These are phyloP conservation scores for Mucuna pruriens DNA, from an alignment of 306 rosid genomes.

Conservation along the genomic window DNA sequence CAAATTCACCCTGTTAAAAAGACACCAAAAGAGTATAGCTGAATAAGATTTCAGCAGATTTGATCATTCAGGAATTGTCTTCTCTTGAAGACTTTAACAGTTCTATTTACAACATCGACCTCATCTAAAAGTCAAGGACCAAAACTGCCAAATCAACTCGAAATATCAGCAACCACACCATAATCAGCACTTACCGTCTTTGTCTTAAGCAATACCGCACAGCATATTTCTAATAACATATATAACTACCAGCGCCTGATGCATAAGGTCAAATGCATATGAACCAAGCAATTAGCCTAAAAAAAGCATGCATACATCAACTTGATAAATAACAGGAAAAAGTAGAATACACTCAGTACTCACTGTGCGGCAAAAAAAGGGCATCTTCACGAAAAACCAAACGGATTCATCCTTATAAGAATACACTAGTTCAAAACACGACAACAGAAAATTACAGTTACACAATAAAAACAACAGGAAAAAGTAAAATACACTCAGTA, in stretches of 20 bases:
- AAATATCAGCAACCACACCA: conserved; percentile 17
- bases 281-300: conserved; percentile 4
- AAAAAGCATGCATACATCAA: neutral
- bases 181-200: conserved; percentile 10
- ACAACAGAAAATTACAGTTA: neutral
- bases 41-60: conserved; percentile 40
- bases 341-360: neutral
- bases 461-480: neutral
- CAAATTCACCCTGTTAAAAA: conserved; percentile 49
- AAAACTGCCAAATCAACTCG: conserved; percentile 13
- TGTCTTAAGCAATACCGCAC: conserved; percentile 24
- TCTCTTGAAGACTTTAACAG: conserved; percentile 6
- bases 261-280: conserved; percentile 8
- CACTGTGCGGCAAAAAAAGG: neutral
- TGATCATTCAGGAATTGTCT: conserved; percentile 20
- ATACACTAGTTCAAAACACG: neutral
- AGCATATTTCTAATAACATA: neutral
- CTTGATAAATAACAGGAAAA: neutral
- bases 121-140: neutral
- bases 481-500: neutral
- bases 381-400: neutral
- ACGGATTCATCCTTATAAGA: neutral
- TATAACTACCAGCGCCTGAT: neutral
- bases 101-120: neutral
- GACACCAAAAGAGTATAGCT: conserved; percentile 26